Percentiles rank a stretch among this genome's conserved stretches.
Evolutionary conservation across 176 grass and related monocot genomes (phyloP).

Genomic region (Hyparrhenia diplandra): DNA sequence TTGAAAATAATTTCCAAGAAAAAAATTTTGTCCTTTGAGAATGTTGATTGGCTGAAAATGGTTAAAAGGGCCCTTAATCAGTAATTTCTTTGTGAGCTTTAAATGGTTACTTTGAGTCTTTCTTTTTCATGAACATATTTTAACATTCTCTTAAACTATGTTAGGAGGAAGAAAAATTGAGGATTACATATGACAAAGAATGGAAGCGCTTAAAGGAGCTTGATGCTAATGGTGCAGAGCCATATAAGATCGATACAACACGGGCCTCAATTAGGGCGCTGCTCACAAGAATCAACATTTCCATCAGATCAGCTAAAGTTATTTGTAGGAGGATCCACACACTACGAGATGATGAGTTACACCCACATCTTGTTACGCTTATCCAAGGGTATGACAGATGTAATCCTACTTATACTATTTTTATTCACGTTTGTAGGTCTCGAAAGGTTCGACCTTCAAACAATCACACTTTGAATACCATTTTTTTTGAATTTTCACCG

Average conservation of each 20-base stretch:
- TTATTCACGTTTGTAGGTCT: not conserved
- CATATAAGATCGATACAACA: conserved; percentile 55
- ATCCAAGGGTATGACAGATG: conserved; percentile 72
- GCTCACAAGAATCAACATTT: conserved; percentile 62
- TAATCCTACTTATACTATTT: not conserved
- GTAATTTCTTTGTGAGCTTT: not conserved
- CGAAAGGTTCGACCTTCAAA: not conserved
- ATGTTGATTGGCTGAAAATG: not conserved
- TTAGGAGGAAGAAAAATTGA: conserved; percentile 82
- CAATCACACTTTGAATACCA: not conserved
- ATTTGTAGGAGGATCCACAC: conserved; percentile 77
- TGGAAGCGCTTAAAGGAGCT: conserved; percentile 73
- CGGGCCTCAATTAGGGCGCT: conserved; percentile 46
- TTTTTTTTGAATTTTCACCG: no score
- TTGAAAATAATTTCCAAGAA: not conserved
- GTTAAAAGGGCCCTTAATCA: not conserved
- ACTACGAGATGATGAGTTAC: conserved; percentile 69
- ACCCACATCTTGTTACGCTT: conserved; percentile 55
- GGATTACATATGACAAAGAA: conserved; percentile 71
- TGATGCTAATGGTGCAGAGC: conserved; percentile 63
- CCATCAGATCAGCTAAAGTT: conserved; percentile 63
- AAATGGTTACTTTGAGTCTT: not conserved
- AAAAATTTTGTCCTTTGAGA: not conserved
- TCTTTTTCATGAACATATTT: not conserved
- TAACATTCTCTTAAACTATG: conserved; percentile 12